phyloP scores from a whole-genome alignment of 202 grass and related monocot genomes.

The Miscanthus sacchariflorus region DNA sequence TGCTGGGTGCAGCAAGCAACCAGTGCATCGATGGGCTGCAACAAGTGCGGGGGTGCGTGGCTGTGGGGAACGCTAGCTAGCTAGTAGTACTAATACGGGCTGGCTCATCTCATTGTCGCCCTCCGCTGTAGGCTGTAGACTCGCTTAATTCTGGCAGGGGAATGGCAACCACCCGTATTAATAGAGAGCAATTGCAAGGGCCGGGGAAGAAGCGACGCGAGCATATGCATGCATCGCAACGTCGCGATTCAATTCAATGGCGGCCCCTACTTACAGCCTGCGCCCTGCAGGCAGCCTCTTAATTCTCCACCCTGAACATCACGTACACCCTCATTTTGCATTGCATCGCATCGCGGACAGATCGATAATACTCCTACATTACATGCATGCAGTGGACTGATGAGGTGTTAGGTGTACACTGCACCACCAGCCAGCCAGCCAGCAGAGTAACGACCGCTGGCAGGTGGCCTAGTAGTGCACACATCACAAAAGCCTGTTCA shows the following conservation, averaged over 20 bases:
- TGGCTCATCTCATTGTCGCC: no score
- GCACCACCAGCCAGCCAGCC: background rate
- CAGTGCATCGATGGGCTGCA: background rate
- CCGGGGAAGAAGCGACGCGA: background rate
- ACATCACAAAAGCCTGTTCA: slow-evolving; percentile 18
- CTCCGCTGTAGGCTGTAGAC: background rate
- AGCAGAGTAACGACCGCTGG: background rate
- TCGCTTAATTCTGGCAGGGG: slow-evolving; percentile 13
- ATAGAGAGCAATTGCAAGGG: slow-evolving; percentile 29
- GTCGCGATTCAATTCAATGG: slow-evolving; percentile 28
- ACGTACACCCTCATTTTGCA: slow-evolving; percentile 19
- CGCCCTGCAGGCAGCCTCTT: slow-evolving; percentile 33
- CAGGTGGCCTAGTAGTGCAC: background rate
- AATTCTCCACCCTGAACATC: slow-evolving; percentile 20
- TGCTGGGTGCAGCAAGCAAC: background rate
- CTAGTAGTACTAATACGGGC: no score
- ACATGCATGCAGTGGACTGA: background rate
- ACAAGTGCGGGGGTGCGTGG: no score
- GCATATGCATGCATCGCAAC: background rate
- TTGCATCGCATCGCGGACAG: background rate
- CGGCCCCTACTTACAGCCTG: slow-evolving; percentile 32
- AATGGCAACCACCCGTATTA: slow-evolving; percentile 24
- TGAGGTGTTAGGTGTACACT: background rate
- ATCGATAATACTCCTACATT: background rate
- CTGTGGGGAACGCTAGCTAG: no score